A percentile compares a stretch with the other conserved stretches of the same genome.
Conservation (phyloP, 306 rosid genomes). For the barrel medic (Medicago truncatula) region DNA sequence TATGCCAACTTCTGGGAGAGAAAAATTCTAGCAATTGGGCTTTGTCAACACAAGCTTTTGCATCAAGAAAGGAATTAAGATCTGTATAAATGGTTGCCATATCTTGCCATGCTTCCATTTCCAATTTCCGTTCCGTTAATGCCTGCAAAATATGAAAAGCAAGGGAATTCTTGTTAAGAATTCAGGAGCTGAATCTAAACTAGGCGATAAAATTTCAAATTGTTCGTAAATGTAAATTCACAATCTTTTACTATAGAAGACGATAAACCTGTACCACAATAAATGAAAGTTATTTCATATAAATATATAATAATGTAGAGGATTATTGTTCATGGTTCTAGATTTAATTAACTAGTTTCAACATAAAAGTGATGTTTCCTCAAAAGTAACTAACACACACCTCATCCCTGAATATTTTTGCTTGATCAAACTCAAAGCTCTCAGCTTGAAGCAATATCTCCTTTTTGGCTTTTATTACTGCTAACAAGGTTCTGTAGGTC, state of each 20-base stretch:
- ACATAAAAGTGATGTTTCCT: slow-evolving; percentile 13
- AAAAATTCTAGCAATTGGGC: slow-evolving; percentile 68
- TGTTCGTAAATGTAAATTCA: too few relatives aligned
- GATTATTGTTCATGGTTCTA: neutral
- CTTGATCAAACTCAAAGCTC: slow-evolving; percentile 47
- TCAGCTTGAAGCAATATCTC: slow-evolving; percentile 56
- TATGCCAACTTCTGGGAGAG: slow-evolving; percentile 77
- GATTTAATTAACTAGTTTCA: neutral
- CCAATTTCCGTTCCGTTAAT: slow-evolving; percentile 56
- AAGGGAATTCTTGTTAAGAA: slow-evolving; percentile 21
- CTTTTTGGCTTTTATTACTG: slow-evolving; percentile 71
- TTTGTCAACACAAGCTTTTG: slow-evolving; percentile 74
- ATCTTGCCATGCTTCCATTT: slow-evolving; percentile 81
- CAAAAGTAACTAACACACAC: slow-evolving; percentile 50
- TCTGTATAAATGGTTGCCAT: slow-evolving; percentile 72
- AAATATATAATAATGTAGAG: neutral
- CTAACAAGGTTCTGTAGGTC: slow-evolving; percentile 81
- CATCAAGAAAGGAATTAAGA: slow-evolving; percentile 67
- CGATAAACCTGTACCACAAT: neutral
- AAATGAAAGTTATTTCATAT: neutral
- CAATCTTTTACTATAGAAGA: neutral
- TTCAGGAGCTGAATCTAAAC: neutral
- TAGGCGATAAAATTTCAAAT: too few relatives aligned
- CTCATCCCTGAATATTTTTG: slow-evolving; percentile 51
- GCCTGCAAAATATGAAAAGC: slow-evolving; percentile 55